Base-by-base conservation (phyloP, 345 rosid species). In the Pistacia integerrima region DNA sequence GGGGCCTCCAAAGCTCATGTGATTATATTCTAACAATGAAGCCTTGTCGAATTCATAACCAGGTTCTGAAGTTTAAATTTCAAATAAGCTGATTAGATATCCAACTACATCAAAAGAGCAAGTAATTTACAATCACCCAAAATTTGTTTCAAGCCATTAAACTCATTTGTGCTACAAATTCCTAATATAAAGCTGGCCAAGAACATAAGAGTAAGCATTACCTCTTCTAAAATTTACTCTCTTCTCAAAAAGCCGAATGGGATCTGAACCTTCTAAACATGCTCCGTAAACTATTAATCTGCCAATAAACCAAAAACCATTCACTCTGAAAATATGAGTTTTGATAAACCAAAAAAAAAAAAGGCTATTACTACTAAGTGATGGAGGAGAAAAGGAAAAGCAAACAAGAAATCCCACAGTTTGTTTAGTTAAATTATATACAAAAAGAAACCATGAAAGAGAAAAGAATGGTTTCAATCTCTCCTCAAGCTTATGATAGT, bases 1-100 rank as follows among this genome's bases (percentile, higher is more conserved):
- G 16, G 99, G 93, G 63, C 98, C 99, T 70, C 99, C 99, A 76
- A 90, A 95, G 87, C 90, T 90, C 99, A 95, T 95, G 85, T 87
- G 98, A 84, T 93, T 92, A 81, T 93, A 95, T 64, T 90, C 87
- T 83, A 92, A 58, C 82, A 95, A 75, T 5, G 92, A 85, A 35
- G 80, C 77, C 83, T 90, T 88, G 86, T 93, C 87, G 63, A 95
- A 90, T 78, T 92, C 92, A 83, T 95, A 95, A 62, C 96, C 91
- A 74, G 95, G 87, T 81, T 94, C 98, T 94, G 84, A 61, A 85
- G 64, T 74, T 71, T 22, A 60, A 79, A 65, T 18, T 48, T 28
- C 2, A 74, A 64, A 54, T 51, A 72, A 75, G 72, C 49, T 73
- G 77, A 63, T 64, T 18, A 51, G 69, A 60, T 16, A 60, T 46